Evolutionary conservation across 2,329 filamentous ascomycete genomes (phyloP).

Genomic region (Neocatenulostroma microsporum): DNA sequence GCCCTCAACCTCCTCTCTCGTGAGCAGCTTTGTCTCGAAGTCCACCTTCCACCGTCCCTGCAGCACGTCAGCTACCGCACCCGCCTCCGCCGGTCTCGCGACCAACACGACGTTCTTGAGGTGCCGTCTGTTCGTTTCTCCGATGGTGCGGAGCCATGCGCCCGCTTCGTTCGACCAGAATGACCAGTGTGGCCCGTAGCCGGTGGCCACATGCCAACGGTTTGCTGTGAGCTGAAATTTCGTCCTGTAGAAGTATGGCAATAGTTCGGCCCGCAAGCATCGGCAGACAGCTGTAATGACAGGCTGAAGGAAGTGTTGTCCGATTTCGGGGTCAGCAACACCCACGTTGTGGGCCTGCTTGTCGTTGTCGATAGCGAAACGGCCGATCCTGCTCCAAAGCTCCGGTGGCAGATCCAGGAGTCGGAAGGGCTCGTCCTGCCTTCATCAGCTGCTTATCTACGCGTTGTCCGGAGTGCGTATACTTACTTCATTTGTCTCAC

Average conservation of each 20-base stretch:
- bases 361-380: background rate
- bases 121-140: background rate
- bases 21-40: too few species aligned
- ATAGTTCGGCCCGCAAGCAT: background rate
- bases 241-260: conserved; percentile 1
- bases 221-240: background rate
- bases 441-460: too few species aligned
- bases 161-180: background rate
- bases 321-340: background rate
- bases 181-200: background rate
- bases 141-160: conserved; percentile 1
- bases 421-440: conserved; percentile 1
- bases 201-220: too few species aligned
- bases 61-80: too few species aligned
- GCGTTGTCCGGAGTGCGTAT: too few species aligned
- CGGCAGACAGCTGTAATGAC: conserved; percentile 1
- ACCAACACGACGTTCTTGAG: background rate
- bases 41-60: too few species aligned
- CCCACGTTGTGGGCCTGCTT: background rate
- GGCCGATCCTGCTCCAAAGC: conserved; percentile 4
- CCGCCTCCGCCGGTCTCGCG: too few species aligned
- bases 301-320: background rate
- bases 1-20: too few species aligned
- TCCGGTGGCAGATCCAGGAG: conserved; percentile 6
- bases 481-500: background rate